Evolutionary conservation across 495 filamentous ascomycete species (phyloP), one percentile per base, ranked within the genome.

Genomic region (Xylaria venustula): DNA sequence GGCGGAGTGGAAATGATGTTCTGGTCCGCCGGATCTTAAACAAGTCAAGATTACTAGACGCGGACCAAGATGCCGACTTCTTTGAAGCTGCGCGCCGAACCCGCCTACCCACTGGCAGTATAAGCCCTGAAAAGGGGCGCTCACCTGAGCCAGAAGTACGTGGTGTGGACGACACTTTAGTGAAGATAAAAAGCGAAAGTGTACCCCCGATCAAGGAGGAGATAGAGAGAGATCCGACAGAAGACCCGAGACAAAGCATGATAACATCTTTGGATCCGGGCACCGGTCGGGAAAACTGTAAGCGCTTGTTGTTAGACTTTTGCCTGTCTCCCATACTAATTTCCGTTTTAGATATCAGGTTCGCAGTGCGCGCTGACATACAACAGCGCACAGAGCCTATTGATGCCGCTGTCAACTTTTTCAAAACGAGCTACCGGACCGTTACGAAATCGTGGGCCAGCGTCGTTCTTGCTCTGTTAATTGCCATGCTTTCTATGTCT

Each of bases 341-440:
- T 42, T 34, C 44, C 30, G 5, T 19, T 25, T 22, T 72, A 95
- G 92, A 93, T 74, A 88, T 97, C 61, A 90, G 92, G 61, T 93
- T 96, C 67, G 87, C 89, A 34, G 77, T 93, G 44, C 83, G 89
- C 59, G 89, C 91, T 62, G 92, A 96, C 77, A 89, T 95, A 20
- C 89, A 91, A 64, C 91, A 96, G 67, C 84, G 90, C 30, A 89
- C 88, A 50, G 91, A 95, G 70, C 90, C 90, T 28, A 88, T 96
- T 62, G 90, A 93, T 64, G 85, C 87, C 23, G 81, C 83, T n/a
- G 79, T 90, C 60, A 79, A 73, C 58, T 88, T 85, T 61, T 34
- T 92, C 54, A 85, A 83, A 52, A 79, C 70, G 28, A 81, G 77
- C 58, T 74, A 87, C 51, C 76, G 84, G 53, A 60, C 74, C 41